Percentiles rank a stretch among this genome's conserved stretches.
Conservation (phyloP, 306 rosid genomes). For the Ormosia emarginata region DNA sequence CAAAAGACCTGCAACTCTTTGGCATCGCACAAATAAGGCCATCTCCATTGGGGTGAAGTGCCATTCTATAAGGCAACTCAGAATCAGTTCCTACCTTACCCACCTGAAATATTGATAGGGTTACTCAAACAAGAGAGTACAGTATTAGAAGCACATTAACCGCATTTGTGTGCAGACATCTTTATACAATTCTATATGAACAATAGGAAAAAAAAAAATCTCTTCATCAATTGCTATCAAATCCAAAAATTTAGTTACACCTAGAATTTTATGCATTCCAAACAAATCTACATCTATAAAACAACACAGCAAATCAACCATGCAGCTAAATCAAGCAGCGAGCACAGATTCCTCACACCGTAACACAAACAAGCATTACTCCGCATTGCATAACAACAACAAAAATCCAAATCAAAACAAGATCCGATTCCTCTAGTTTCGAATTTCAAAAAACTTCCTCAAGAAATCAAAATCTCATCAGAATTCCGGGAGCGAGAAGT, state of each 20-base stretch:
- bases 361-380: neutral
- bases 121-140: conserved; percentile 13
- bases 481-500: neutral
- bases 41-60: conserved; percentile 65
- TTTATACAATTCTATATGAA: neutral
- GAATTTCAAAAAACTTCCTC: neutral
- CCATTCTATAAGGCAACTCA: conserved; percentile 87
- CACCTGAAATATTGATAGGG: conserved; percentile 50
- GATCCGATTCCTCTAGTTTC: conserved; percentile 10
- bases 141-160: neutral
- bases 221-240: neutral
- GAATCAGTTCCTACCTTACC: conserved; percentile 52
- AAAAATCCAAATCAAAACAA: conserved; percentile 17
- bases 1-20: conserved; percentile 63
- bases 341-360: neutral
- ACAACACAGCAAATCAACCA: neutral
- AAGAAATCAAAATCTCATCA: neutral
- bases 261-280: neutral
- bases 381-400: neutral
- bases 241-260: neutral
- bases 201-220: neutral
- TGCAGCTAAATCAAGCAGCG: neutral
- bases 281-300: neutral
- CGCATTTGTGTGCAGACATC: neutral
- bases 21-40: conserved; percentile 83